phyloP scores from a whole-genome alignment of 495 filamentous ascomycete genomes.

The Aspergillus sclerotiicarbonarius region DNA sequence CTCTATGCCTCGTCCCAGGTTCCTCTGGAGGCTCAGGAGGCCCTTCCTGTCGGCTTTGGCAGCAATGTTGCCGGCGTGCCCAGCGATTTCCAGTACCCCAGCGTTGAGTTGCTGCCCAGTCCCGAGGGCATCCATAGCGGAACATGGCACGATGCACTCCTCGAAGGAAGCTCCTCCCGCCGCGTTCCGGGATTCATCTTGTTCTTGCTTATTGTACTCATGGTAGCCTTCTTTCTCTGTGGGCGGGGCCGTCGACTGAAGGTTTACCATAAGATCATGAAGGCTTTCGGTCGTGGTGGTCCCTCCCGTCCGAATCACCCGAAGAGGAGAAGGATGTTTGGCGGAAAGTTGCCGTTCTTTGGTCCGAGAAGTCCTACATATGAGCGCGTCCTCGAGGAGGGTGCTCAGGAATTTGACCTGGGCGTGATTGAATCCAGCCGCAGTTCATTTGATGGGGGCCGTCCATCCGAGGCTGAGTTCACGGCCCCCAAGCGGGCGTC shows the following conservation, averaged over 20 bases:
- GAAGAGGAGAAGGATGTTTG: conserved; percentile 51
- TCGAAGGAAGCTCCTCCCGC: conserved; percentile 57
- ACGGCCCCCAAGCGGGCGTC: conserved; percentile 36
- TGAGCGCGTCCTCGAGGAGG: conserved; percentile 84
- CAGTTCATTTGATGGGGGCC: conserved; percentile 46
- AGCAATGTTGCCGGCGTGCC: conserved; percentile 70
- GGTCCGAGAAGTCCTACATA: conserved; percentile 61
- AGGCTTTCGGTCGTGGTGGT: conserved; percentile 47
- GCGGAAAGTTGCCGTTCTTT: conserved; percentile 53
- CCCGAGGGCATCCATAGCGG: conserved; percentile 52
- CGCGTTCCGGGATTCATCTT: conserved; percentile 72
- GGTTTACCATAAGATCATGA: conserved; percentile 58
- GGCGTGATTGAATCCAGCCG: conserved; percentile 59
- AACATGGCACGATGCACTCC: conserved; percentile 73
- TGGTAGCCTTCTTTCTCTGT: conserved; percentile 65
- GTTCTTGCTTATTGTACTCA: conserved; percentile 67
- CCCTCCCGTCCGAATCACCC: conserved; percentile 53
- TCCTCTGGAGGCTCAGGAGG: conserved; percentile 55
- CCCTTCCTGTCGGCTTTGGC: conserved; percentile 85
- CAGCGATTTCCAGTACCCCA: conserved; percentile 80
- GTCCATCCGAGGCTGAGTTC: conserved; percentile 33
- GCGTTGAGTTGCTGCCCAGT: conserved; percentile 50
- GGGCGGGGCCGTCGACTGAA: conserved; percentile 69
- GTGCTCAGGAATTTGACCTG: conserved; percentile 68
- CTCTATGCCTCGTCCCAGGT: conserved; percentile 92